These are phyloP conservation scores for Cystobasidium onofrii DNA, from an alignment of 768 basidiomycete species.

Conservation along the genomic window DNA sequence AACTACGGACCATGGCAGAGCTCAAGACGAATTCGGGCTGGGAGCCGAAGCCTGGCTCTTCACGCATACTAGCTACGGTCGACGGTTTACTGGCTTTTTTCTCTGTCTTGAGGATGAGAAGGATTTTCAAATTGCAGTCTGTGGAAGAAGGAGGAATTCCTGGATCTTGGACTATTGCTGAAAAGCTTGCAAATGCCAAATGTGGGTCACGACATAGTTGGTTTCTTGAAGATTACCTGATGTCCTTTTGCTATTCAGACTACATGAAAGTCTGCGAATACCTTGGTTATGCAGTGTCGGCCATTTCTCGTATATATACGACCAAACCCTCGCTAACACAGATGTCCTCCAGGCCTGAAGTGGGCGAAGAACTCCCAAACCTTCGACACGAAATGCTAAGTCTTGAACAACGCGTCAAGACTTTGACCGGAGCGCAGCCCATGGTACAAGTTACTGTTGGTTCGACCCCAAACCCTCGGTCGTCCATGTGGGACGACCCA, in stretches of 20 bases:
- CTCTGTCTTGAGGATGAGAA: neutral
- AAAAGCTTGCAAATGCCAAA: neutral
- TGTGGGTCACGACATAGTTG: neutral
- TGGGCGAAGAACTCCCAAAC: neutral
- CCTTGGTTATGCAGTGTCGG: neutral
- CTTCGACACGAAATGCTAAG: neutral
- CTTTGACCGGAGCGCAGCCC: neutral
- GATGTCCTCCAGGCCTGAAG: neutral
- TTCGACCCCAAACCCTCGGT: too few species aligned
- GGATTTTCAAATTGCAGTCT: neutral
- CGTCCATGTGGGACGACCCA: too few species aligned
- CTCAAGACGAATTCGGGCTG: neutral
- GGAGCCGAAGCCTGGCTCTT: neutral
- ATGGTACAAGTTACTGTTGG: too few species aligned
- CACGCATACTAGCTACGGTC: neutral
- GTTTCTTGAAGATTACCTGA: neutral
- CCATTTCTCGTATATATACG: neutral
- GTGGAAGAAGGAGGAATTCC: neutral
- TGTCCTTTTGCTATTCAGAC: neutral
- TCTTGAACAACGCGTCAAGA: neutral
- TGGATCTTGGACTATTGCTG: neutral
- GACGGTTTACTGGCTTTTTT: neutral
- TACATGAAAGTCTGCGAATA: neutral
- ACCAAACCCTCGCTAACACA: neutral
- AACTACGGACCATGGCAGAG: neutral